Percentiles rank a stretch among this genome's conserved stretches.
Conservation (phyloP, 352 stramenopile genomes). For the Bremia lactucae region DNA sequence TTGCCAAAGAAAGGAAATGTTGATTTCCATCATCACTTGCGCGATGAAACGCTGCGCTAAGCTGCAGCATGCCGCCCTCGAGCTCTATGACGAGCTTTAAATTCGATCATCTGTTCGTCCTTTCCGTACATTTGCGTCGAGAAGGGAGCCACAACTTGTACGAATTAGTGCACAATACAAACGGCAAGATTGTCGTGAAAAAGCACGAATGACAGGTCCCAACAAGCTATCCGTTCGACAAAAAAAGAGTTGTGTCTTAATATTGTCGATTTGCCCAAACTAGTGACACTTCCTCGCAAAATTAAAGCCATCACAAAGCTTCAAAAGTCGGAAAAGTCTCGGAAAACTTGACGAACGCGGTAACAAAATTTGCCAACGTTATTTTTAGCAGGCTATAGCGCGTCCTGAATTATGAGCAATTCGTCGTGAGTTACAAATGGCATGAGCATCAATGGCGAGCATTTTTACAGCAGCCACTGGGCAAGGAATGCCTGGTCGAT, state of each 20-base stretch:
- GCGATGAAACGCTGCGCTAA: no score
- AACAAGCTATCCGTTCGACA: no score
- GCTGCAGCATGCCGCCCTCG: no score
- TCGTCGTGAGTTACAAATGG: conserved; percentile 24
- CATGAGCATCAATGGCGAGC: conserved; percentile 10
- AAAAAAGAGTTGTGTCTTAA: conserved; percentile 1
- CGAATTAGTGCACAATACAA: no score
- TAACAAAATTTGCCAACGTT: conserved; percentile 83
- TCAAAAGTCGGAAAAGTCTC: conserved; percentile 74
- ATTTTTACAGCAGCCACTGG: conserved; percentile 4
- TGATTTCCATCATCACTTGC: no score
- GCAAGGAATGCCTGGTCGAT: conserved; percentile 7
- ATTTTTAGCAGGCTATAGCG: conserved; percentile 52
- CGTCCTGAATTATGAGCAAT: conserved; percentile 56
- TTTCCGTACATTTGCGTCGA: no score
- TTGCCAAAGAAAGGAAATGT: no score
- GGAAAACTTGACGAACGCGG: conserved; percentile 71
- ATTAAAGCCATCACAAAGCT: conserved; percentile 75
- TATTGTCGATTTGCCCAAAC: conserved; percentile 36
- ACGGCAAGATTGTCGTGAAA: no score
- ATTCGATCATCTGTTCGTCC: no score
- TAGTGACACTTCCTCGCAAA: conserved; percentile 67
- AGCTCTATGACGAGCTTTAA: no score
- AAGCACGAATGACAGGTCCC: no score
- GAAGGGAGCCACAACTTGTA: no score